A percentile compares a stretch with the other conserved stretches of the same genome.
These are phyloP conservation scores for Xylariaceae sp. DNA, from an alignment of 2,329 filamentous ascomycete genomes.

Conservation along the genomic window DNA sequence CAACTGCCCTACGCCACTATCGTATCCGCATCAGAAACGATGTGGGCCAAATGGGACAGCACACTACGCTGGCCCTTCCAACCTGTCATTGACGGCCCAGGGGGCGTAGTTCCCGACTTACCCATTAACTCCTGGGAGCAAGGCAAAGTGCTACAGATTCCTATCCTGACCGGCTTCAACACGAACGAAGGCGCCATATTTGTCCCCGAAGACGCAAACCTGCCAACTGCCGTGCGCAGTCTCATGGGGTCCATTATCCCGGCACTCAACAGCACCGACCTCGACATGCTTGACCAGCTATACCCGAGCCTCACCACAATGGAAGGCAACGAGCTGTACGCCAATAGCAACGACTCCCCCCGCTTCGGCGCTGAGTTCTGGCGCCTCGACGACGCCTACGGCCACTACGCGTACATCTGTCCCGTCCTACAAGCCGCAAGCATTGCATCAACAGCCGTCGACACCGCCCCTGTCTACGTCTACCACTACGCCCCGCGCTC, in stretches of 20 bases:
- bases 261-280: conserved; percentile 45
- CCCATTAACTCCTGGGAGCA: conserved; percentile 57
- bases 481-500: conserved; percentile 56
- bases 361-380: conserved; percentile 50
- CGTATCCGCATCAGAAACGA: conserved; percentile 37
- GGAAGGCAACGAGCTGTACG: conserved; percentile 37
- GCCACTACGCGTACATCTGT: conserved; percentile 59
- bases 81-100: conserved; percentile 56
- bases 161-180: conserved; percentile 65
- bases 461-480: conserved; percentile 40
- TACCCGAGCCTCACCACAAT: conserved; percentile 55
- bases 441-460: conserved; percentile 32
- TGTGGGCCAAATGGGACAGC: conserved; percentile 41
- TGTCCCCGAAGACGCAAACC: conserved; percentile 46
- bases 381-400: conserved; percentile 56
- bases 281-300: conserved; percentile 49
- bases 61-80: conserved; percentile 60
- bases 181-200: conserved; percentile 65
- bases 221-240: conserved; percentile 46
- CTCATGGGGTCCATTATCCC: conserved; percentile 62
- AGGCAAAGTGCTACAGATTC: conserved; percentile 49
- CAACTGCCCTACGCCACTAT: conserved; percentile 37
- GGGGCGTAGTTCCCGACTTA: conserved; percentile 49
- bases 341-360: conserved; percentile 31
- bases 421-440: conserved; percentile 57